Base-by-base conservation (phyloP, 176 grass and related monocot genomes). In the Oryza glumipatula region DNA sequence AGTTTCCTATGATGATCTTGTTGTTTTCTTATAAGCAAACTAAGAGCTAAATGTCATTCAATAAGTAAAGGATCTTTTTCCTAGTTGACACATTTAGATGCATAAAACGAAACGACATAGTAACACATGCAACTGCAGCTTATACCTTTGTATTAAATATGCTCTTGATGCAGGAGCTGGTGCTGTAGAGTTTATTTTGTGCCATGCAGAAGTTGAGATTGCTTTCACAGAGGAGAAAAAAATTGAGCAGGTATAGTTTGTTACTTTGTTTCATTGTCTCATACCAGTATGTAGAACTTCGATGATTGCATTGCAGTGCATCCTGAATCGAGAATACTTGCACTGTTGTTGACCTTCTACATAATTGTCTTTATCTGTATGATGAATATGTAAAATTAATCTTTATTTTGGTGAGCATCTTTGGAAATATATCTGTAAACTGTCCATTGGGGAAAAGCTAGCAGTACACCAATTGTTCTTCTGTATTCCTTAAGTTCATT, bases 131-230 rank as follows among this genome's bases (percentile, higher is more conserved):
- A 52, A 10, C 23, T 61, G 75, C 21, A 69, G 16, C 68, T 79
- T 30, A 28, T 10, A 73, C 70, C 11, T 77, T 7, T 36, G 74
- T 86, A 79, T 79, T 69, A 15, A 46, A 66, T 15, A 84, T 83
- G 19, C 33, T 51, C 72, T 85, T 72, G 43, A 54, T 94, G 52
- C 74, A 97, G 94, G 94, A 76, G 90, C 88, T 80, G 90, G 83
- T 78, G 94, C 94, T 9, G 84, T 97, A 82, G 94, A 97, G 82
- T 97, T 97, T 66, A 92, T 97, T 91, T 54, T 97, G 74, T 94
- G 83, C 77, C 94, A 97, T 84, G 92, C 92, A 49, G 94, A 94
- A 86, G 92, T 94, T 91, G 85, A 90, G 48, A 97, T 97, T 89
- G 88, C 86, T 74, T 97, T 97, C 87, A 77, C 56, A 16, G 92